Evolutionary conservation across 2,329 filamentous ascomycete species (phyloP), one percentile per base, ranked within the genome.

Genomic region (Pezicula carpinea): DNA sequence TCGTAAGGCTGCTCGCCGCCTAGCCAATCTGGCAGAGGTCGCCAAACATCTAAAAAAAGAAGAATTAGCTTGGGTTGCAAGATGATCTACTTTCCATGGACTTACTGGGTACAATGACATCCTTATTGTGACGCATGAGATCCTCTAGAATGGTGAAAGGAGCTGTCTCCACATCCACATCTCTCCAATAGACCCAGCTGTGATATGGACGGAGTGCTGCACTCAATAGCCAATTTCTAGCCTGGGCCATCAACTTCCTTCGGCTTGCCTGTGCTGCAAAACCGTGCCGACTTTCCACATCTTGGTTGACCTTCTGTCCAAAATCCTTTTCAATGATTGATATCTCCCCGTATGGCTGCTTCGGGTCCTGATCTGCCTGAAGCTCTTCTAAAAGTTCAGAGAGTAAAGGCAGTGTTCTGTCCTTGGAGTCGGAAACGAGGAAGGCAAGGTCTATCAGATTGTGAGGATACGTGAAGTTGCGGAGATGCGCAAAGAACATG

Each of bases 301-400:
- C 92, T 69, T 99, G 93, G 54, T 95, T 89, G 50, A 99, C 93
- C 65, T 92, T 92, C 66, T 99, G 93, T 3, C 93, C 93, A 72
- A 99, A 99, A 66, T 99, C 92, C 71, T 99, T 99, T 70, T 97
- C 89, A 55, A 99, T 91, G 50, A 99, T 93, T 1, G 89, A 96
- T 49, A 99, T 93, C 70, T 99, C 93, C 51, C 93, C 93, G 63
- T 91, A 99, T 14, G 86, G 83, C 68, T 91, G 84, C 58, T 82
- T 84, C 10, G 85, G 82, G 58, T 96, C 87, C 18, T 83, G 75
- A 51, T 93, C 80, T 19, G 80, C 82, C 69, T 99, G 93, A 13
- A 96, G 77, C 34, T 83, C 80, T 57, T 89, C 80, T 44, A 99
- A 72, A 59, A 87, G 83, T 48, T 87, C 74, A 5, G 84, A 81